Conservation (phyloP, 2,329 filamentous ascomycete genomes). For the Alternaria infectoria region DNA sequence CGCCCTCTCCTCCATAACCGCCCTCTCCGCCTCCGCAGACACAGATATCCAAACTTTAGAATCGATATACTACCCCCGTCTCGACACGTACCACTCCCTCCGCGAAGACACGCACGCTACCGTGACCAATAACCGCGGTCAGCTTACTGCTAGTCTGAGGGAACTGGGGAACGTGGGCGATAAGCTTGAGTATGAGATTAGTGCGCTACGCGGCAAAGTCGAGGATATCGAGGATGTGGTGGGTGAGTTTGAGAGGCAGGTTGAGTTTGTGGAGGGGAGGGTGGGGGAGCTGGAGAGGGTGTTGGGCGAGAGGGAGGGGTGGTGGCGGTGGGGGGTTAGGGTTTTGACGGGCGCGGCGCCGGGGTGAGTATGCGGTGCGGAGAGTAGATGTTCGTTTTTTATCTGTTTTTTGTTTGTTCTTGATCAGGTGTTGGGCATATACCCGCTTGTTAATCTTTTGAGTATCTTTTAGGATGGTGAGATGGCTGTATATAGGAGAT, state of each 20-base stretch:
- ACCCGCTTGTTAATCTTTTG: background rate
- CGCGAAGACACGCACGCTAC: slow-evolving; percentile 72
- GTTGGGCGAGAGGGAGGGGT: slow-evolving; percentile 42
- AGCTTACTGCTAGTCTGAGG: slow-evolving; percentile 73
- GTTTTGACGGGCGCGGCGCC: slow-evolving; percentile 1
- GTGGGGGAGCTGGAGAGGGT: slow-evolving; percentile 66
- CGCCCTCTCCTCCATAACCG: slow-evolving; percentile 63
- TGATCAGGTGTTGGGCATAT: too few species aligned
- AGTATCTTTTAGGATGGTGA: background rate
- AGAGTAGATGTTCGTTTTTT: background rate
- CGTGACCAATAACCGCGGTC: slow-evolving; percentile 70
- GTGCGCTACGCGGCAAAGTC: slow-evolving; percentile 77
- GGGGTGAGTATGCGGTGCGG: background rate
- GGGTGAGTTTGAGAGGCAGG: slow-evolving; percentile 76
- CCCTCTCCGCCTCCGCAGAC: slow-evolving; percentile 67
- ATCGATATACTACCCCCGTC: slow-evolving; percentile 72
- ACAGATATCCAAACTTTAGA: slow-evolving; percentile 67
- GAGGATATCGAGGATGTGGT: slow-evolving; percentile 87
- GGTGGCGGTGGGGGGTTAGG: slow-evolving; percentile 39
- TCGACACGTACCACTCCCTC: slow-evolving; percentile 72
- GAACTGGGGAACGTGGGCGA: slow-evolving; percentile 82
- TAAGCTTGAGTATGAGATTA: slow-evolving; percentile 91
- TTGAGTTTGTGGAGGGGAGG: slow-evolving; percentile 51
- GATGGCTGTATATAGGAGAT: background rate
- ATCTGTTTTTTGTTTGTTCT: background rate